Percentiles rank a stretch among this genome's conserved stretches.
Evolutionary conservation across 2,329 filamentous ascomycete genomes (phyloP).

Genomic region (Penicillium rolfsii): DNA sequence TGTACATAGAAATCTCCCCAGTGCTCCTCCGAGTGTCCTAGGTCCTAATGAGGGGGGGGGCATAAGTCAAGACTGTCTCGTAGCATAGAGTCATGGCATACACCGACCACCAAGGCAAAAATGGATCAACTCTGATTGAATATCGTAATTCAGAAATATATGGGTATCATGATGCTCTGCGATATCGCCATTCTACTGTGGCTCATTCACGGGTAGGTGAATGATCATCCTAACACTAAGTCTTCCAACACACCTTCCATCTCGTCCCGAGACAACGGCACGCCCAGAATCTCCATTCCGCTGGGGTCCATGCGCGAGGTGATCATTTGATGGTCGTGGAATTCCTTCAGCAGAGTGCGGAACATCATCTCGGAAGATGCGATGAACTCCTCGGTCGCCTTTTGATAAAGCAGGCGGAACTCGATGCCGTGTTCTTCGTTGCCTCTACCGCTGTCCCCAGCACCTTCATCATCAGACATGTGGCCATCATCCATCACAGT

Average conservation of each 20-base stretch:
- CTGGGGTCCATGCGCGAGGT: conserved; percentile 82
- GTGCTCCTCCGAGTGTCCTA: neutral
- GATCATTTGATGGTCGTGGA: conserved; percentile 98
- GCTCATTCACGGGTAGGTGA: conserved; percentile 6
- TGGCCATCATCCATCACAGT: conserved; percentile 62
- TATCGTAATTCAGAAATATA: conserved; percentile 24
- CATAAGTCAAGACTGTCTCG: neutral
- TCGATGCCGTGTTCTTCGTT: conserved; percentile 69
- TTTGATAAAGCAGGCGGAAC: conserved; percentile 89
- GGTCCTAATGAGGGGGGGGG: neutral
- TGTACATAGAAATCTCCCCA: conserved; percentile 20
- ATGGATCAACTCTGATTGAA: conserved; percentile 12
- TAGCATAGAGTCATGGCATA: neutral
- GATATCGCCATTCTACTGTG: conserved; percentile 23
- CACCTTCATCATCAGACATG: conserved; percentile 56
- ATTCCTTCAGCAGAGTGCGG: conserved; percentile 90
- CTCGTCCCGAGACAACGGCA: conserved; percentile 86
- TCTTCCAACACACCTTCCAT: conserved; percentile 88
- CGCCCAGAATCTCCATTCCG: conserved; percentile 81
- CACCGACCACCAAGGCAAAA: conserved; percentile 11
- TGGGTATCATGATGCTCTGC: conserved; percentile 39
- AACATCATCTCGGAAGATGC: conserved; percentile 97
- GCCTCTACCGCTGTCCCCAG: conserved; percentile 34
- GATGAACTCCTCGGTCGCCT: conserved; percentile 94
- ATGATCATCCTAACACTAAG: conserved; percentile 43